Base-by-base conservation (phyloP, 768 basidiomycete genomes). In the Suillus hirtellus region DNA sequence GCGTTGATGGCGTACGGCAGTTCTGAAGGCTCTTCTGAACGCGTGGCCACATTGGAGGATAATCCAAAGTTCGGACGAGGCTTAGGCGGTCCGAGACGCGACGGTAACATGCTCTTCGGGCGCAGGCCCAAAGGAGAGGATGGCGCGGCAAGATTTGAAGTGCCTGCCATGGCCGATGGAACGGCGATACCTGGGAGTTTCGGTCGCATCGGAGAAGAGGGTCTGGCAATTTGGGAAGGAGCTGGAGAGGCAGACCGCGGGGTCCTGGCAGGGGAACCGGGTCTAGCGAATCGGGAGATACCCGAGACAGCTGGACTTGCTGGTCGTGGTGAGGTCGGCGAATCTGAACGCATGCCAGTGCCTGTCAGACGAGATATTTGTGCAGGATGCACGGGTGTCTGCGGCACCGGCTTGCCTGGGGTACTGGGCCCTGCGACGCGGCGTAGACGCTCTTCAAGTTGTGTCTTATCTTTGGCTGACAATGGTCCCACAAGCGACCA, bases 381-480 rank as follows among this genome's bases (percentile, higher is more conserved):
- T 0, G 75, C 76, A n/a, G 80, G 79, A 15, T 81, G 76, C 12
- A 77, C 70, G 14, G 78, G 70, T 24, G 80, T 70, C 66, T 81
- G 82, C 17, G 81, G 79, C 66, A 77, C 77, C 37, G 64, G 60
- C 44, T 73, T 79, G 47, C 72, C 73, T 34, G 81, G 82, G 61
- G 70, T 72, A 67, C 84, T 85, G 38, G 89, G 86, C 7, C 89
- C 89, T 37, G 88, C 80, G n/a, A 93, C 86, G 40, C 93, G 89
- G 53, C 92, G 89, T 35, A 97, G 77, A 9, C 93, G 85, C 71
- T 96, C 95, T 74, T 96, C 95, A 37, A 97, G 83, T 70, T 95
- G 93, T 10, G 93, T 94, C 71, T 92, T 95, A 71, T 96, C 95
- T 74, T 96, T 96, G 5, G 90, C 79, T 52, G 89, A 84, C 35